phyloP scores from a whole-genome alignment of 1,284 basidiomycete genomes.

The Trametes polyzona region DNA sequence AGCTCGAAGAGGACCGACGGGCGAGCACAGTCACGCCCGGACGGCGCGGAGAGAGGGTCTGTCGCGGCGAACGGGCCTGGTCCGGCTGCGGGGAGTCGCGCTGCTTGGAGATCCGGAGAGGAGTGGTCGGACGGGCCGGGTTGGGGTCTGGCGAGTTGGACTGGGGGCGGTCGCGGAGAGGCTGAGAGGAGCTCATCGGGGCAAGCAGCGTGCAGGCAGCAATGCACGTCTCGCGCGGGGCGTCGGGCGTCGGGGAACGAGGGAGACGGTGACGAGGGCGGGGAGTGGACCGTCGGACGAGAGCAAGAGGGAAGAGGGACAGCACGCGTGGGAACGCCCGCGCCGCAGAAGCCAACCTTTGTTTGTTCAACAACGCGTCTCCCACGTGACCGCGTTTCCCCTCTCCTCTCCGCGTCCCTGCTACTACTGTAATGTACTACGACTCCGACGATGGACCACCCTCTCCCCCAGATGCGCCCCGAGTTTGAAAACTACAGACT shows the following conservation, averaged over 20 bases:
- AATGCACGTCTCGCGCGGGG: background rate
- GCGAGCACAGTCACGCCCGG: conserved; percentile 50
- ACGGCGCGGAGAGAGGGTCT: conserved; percentile 21
- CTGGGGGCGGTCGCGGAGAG: conserved; percentile 61
- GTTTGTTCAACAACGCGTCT: conserved; percentile 25
- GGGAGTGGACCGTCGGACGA: conserved; percentile 3
- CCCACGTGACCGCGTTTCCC: conserved; percentile 26
- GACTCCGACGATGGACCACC: no score
- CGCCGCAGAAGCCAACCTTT: background rate
- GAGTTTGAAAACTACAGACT: no score
- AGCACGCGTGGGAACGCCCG: conserved; percentile 25
- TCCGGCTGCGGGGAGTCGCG: conserved; percentile 58
- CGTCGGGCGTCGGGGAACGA: conserved; percentile 8
- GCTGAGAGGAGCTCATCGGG: conserved; percentile 38
- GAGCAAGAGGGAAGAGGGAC: conserved; percentile 7
- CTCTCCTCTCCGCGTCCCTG: background rate
- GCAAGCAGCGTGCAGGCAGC: conserved; percentile 14
- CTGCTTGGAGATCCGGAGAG: conserved; percentile 69
- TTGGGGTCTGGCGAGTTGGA: conserved; percentile 63
- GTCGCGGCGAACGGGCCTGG: conserved; percentile 50
- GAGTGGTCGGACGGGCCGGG: conserved; percentile 43
- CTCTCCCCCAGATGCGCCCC: no score
- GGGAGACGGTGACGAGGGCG: conserved; percentile 6
- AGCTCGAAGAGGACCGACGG: conserved; percentile 80
- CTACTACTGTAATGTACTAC: no score